These are phyloP conservation scores for Ophiostoma triangulosporum DNA, from an alignment of 2,329 filamentous ascomycete genomes.

Conservation along the genomic window DNA sequence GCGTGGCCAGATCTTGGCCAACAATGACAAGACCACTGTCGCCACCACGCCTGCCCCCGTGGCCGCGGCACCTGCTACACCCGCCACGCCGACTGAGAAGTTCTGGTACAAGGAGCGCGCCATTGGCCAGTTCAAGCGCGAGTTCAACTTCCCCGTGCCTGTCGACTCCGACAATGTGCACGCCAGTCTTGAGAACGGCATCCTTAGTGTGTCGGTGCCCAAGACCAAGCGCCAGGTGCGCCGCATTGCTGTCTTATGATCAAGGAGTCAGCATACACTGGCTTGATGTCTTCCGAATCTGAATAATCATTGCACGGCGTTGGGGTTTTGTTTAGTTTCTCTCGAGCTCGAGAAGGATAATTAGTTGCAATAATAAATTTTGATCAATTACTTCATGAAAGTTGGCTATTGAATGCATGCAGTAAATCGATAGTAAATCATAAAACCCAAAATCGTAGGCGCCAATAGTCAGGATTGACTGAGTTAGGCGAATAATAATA, in stretches of 20 bases:
- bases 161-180: conserved; percentile 49
- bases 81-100: conserved; percentile 11
- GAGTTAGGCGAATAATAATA: no score
- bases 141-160: conserved; percentile 52
- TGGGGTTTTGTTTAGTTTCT: no score
- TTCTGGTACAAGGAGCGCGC: conserved; percentile 61
- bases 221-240: conserved; percentile 47
- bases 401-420: no score
- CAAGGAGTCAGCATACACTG: no score
- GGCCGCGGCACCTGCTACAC: conserved; percentile 1
- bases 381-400: no score
- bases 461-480: no score
- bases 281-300: no score
- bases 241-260: conserved; percentile 41
- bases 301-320: no score
- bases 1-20: conserved; percentile 16
- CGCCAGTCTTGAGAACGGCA: conserved; percentile 51
- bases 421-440: no score
- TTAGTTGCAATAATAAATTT: no score
- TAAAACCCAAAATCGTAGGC: no score
- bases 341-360: no score
- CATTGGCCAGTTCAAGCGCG: conserved; percentile 53
- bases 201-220: conserved; percentile 50
- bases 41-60: conserved; percentile 8
- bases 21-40: background rate